A percentile compares a stretch with the other conserved stretches of the same genome.
Evolutionary conservation across 2,329 filamentous ascomycete genomes (phyloP).

Genomic region (Coniochaeta prunicola): DNA sequence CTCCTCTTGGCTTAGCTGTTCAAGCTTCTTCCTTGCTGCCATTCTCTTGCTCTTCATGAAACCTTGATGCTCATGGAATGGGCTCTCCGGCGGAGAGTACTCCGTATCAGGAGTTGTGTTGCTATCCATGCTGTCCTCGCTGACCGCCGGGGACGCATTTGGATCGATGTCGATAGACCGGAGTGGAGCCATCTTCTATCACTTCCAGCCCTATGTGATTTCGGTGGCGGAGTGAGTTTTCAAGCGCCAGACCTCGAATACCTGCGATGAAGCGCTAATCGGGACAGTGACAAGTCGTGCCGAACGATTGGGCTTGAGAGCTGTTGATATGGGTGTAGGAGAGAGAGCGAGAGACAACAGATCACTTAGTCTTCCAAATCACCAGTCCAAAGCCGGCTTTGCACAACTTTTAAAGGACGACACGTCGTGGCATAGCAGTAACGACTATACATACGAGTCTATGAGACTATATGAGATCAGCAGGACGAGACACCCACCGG

Average conservation of each 20-base stretch:
- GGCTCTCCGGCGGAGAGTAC: constrained; percentile 38
- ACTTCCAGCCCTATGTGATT: neutral
- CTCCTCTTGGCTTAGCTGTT: constrained; percentile 46
- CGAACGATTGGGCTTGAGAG: neutral
- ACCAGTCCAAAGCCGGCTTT: neutral
- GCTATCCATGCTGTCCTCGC: constrained; percentile 25
- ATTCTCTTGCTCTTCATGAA: constrained; percentile 29
- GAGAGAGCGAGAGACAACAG: neutral
- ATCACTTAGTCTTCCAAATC: neutral
- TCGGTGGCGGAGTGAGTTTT: neutral
- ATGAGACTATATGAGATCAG: constrained; percentile 9
- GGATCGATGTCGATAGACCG: constrained; percentile 23
- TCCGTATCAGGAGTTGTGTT: constrained; percentile 43
- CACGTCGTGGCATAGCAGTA: neutral
- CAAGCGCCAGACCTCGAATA: neutral
- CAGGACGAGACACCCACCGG: constrained; percentile 6
- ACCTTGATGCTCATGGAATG: constrained; percentile 24
- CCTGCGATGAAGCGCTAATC: neutral
- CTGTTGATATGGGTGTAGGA: neutral
- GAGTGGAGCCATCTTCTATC: constrained; percentile 11
- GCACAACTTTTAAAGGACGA: neutral
- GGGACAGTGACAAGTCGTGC: neutral
- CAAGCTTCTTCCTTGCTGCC: constrained; percentile 40
- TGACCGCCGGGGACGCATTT: constrained; percentile 26
- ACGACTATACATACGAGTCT: constrained; percentile 12